phyloP scores from a whole-genome alignment of 805 yeast genomes.

The Sungouiozyma intestinalis region DNA sequence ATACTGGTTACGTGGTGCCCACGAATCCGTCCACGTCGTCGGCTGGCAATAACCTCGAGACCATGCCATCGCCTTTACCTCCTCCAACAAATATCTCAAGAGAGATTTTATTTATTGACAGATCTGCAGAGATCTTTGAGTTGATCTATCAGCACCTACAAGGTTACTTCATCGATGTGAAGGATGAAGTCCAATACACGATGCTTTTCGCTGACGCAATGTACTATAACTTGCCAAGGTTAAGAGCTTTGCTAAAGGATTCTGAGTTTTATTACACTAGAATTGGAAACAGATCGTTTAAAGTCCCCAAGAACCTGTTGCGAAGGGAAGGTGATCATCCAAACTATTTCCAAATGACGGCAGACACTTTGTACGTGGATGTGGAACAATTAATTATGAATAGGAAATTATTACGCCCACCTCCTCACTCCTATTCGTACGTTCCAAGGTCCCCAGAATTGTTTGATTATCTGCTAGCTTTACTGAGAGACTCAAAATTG shows the following conservation, averaged over 20 bases:
- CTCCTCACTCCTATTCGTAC: slow-evolving; percentile 50
- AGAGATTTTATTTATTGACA: slow-evolving; percentile 48
- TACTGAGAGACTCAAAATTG: slow-evolving; percentile 45
- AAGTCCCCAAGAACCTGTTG: slow-evolving; percentile 47
- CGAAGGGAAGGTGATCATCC: slow-evolving; percentile 58
- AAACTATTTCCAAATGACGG: slow-evolving; percentile 62
- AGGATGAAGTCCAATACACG: slow-evolving; percentile 49
- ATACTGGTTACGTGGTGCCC: slow-evolving; percentile 2
- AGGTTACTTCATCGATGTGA: slow-evolving; percentile 62
- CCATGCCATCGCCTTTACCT: not conserved
- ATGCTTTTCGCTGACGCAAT: slow-evolving; percentile 58
- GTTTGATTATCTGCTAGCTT: slow-evolving; percentile 45
- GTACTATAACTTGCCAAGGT: slow-evolving; percentile 55
- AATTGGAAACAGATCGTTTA: slow-evolving; percentile 52
- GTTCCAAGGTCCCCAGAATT: slow-evolving; percentile 41
- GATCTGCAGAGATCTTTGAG: slow-evolving; percentile 61
- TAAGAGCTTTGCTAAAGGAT: slow-evolving; percentile 39
- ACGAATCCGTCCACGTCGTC: not conserved
- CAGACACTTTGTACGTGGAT: slow-evolving; percentile 41
- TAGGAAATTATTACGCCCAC: slow-evolving; percentile 56
- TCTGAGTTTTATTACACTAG: slow-evolving; percentile 45
- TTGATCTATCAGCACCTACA: slow-evolving; percentile 63
- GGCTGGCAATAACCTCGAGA: not conserved
- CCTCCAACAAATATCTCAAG: not conserved
- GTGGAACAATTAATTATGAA: slow-evolving; percentile 33